A percentile compares a stretch with the other conserved stretches of the same genome.
Evolutionary conservation across 2,329 filamentous ascomycete species (phyloP).

Genomic region (Penicillium griseofulvum): DNA sequence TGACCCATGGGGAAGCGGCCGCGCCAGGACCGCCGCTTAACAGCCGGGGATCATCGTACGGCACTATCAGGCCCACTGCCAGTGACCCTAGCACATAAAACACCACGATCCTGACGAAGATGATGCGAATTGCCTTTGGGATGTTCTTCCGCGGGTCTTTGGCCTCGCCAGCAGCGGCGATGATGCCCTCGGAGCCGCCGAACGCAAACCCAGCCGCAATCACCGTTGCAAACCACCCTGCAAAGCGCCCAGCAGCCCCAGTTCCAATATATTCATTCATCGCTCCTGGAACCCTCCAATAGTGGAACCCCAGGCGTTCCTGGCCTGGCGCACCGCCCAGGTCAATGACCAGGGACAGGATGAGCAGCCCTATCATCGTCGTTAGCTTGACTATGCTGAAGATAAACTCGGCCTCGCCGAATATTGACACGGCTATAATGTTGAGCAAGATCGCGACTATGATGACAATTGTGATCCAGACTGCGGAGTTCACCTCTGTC

Average conservation of each 20-base stretch:
- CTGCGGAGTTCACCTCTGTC: slow-evolving; percentile 49
- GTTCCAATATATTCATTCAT: slow-evolving; percentile 47
- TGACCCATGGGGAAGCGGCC: slow-evolving; percentile 42
- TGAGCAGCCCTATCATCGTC: slow-evolving; percentile 48
- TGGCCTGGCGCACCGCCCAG: slow-evolving; percentile 38
- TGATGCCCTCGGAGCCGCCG: slow-evolving; percentile 71
- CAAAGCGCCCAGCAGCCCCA: slow-evolving; percentile 35
- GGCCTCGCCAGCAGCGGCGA: slow-evolving; percentile 71
- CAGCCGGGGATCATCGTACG: background rate
- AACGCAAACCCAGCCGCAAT: slow-evolving; percentile 63
- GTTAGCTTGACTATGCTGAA: slow-evolving; percentile 61
- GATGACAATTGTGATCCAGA: slow-evolving; percentile 61
- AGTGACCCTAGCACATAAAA: background rate
- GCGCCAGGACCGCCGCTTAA: slow-evolving; percentile 49
- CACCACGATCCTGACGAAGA: background rate
- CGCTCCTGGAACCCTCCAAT: slow-evolving; percentile 61
- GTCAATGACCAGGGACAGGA: slow-evolving; percentile 14
- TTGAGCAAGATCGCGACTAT: slow-evolving; percentile 56
- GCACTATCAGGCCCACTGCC: background rate
- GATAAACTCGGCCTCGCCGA: slow-evolving; percentile 63
- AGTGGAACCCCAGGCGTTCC: slow-evolving; percentile 60
- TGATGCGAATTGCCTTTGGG: slow-evolving; percentile 38
- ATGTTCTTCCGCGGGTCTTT: slow-evolving; percentile 73
- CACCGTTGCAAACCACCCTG: background rate
- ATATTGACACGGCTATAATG: slow-evolving; percentile 56